These are phyloP conservation scores for Skeletonema potamos DNA, from an alignment of 108 stramenopile genomes.

Conservation along the genomic window DNA sequence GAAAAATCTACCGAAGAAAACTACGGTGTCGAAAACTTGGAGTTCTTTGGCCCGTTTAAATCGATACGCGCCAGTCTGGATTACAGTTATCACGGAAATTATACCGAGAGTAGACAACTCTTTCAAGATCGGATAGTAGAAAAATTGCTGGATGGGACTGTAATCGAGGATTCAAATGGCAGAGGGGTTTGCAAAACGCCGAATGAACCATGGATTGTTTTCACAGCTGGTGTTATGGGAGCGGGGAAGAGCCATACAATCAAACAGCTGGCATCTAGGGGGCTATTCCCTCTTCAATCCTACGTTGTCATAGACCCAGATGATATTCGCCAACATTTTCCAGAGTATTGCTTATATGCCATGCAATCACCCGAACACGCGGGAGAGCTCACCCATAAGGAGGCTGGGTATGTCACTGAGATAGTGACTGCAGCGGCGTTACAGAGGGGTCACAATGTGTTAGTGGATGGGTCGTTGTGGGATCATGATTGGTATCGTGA, in stretches of 20 bases:
- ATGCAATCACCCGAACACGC: slow-evolving; percentile 59
- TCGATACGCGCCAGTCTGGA: slow-evolving; percentile 64
- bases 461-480: slow-evolving; percentile 83
- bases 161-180: slow-evolving; percentile 60
- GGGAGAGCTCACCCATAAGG: slow-evolving; percentile 76
- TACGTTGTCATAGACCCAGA: slow-evolving; percentile 91
- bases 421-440: slow-evolving; percentile 65
- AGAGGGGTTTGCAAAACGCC: slow-evolving; percentile 74
- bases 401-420: slow-evolving; percentile 81
- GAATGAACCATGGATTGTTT: slow-evolving; percentile 86
- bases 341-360: slow-evolving; percentile 78
- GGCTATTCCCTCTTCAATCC: slow-evolving; percentile 74
- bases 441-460: slow-evolving; percentile 61
- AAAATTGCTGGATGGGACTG: slow-evolving; percentile 51
- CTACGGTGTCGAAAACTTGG: slow-evolving; percentile 18
- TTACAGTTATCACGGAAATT: slow-evolving; percentile 67
- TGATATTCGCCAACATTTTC: slow-evolving; percentile 70
- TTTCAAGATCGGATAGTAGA: slow-evolving; percentile 86
- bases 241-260: slow-evolving; percentile 87
- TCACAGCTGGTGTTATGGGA: slow-evolving; percentile 94
- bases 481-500: slow-evolving; percentile 76
- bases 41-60: slow-evolving; percentile 64
- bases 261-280: slow-evolving; percentile 54
- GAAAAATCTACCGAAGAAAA: slow-evolving; percentile 43
- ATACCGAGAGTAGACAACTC: slow-evolving; percentile 77